These are phyloP conservation scores for Flammula alnicola DNA, from an alignment of 1,284 basidiomycete species.

Conservation along the genomic window DNA sequence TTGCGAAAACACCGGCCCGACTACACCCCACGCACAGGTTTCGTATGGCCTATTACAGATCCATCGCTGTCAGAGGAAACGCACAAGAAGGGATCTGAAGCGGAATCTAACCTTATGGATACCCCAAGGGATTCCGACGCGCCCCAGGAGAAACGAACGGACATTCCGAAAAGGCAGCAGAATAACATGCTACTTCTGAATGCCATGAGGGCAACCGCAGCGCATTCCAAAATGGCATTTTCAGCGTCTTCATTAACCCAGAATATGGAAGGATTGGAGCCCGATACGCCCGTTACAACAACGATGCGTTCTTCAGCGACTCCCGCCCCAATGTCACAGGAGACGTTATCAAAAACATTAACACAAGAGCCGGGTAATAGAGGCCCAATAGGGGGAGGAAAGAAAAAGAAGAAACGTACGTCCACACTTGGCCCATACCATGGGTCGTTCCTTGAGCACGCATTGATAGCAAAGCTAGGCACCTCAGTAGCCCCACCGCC, in stretches of 20 bases:
- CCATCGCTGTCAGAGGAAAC: constrained; percentile 45
- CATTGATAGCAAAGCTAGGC: too few species aligned
- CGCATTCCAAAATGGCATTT: constrained; percentile 62
- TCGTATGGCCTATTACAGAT: constrained; percentile 79
- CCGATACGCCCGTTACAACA: constrained; percentile 46
- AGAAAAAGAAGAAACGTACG: constrained; percentile 74
- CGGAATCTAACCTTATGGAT: constrained; percentile 32
- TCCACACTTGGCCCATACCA: too few species aligned
- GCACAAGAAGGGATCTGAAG: constrained; percentile 48
- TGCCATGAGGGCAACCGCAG: constrained; percentile 77
- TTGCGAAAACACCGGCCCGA: constrained; percentile 73
- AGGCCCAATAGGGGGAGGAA: constrained; percentile 55
- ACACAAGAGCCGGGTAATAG: constrained; percentile 50
- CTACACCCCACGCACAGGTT: constrained; percentile 79
- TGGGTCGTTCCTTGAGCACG: too few species aligned
- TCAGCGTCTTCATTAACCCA: constrained; percentile 35
- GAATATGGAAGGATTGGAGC: constrained; percentile 37
- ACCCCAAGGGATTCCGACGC: constrained; percentile 31
- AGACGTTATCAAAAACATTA: constrained; percentile 47
- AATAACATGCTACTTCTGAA: constrained; percentile 70
- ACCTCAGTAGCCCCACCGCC: constrained; percentile 37
- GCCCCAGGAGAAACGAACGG: constrained; percentile 24
- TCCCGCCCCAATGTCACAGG: constrained; percentile 54
- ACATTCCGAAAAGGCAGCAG: constrained; percentile 56
- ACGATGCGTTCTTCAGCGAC: constrained; percentile 55